Evolutionary conservation across 1,284 basidiomycete genomes (phyloP), one percentile per base, ranked within the genome.

Genomic region (Ganoderma boninense): DNA sequence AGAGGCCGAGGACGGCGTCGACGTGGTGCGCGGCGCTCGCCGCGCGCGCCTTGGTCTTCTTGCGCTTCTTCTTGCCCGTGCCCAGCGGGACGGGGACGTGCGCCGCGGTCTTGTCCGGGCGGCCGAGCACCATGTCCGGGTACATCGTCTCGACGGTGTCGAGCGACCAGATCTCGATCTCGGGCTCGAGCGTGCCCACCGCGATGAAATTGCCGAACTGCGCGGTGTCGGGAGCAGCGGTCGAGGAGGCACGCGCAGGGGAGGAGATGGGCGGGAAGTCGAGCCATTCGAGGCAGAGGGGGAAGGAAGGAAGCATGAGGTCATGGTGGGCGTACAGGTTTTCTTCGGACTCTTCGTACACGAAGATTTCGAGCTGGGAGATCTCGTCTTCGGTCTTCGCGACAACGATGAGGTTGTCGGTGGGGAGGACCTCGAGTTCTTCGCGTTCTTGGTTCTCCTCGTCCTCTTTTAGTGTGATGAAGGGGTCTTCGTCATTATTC

Each of bases 271-370:
- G 95, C 14, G 92, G 88, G 80, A 97, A 99, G 82, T 99, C 96
- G 73, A 99, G 92, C 98, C 98, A 99, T 87, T 99, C 98, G 69
- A 99, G 92, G 78, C 97, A 99, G 70, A 99, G 92, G 4, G 98
- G 98, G 84, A 99, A 98, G 70, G 96, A 95, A 69, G 97, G 97
- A 20, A 99, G 90, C 91, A 99, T 95, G 78, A 99, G 89, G 81
- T 99, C 98, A 83, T 99, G 98, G 80, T 99, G 98, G 38, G 95
- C 95, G 80, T 97, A 99, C 42, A 99, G 89, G 79, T 96, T 97
- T 80, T 97, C 96, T 84, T 95, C 87, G 0, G 90, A 86, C 77
- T 98, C 96, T 81, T 97, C 96, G 82, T 97, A 98, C 73, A 98
- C 92, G 82, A 97, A 97, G 74, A 98, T 88, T 81, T 99, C 98